Base-by-base conservation (phyloP, 768 basidiomycete genomes). In the Suillus brevipes region DNA sequence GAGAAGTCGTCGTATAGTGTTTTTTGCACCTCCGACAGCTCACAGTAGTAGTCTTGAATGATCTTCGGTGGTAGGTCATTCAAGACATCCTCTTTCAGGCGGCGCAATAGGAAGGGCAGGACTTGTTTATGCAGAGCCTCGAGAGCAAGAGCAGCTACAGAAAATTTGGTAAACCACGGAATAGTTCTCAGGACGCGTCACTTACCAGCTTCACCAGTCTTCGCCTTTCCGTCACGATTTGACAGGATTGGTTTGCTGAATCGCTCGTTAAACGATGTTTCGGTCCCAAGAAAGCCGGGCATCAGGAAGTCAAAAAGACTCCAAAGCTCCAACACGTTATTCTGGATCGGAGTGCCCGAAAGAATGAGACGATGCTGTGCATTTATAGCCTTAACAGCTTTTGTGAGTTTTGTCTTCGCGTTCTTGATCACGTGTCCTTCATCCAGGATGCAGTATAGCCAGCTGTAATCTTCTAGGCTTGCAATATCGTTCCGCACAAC, bases 341-440 rank as follows among this genome's bases (percentile, higher is more conserved):
- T 99, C 79, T 99, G 97, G 64, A 99, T 99, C 0, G 97, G 97
- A 7, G 97, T 99, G 43, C 97, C 97, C 0, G 95, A 97, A 3
- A 99, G 82, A 72, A 99, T 92, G 25, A 99, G 82, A 28, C 97
- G 89, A 78, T 99, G 97, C 64, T 95, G 90, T 1, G 97, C 94
- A 62, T 85, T 87, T 53, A 99, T 85, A 64, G 83, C 85, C 77
- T 99, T 99, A 71, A 99, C 93, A 1, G 97, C 95, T 75, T 95
- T 95, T 1, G 97, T 95, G 45, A 99, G 84, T 77, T 99, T 99
- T 28, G 97, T 98, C 79, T 97, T 98, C 43, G 94, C 91, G 73
- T 99, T 99, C 84, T 98, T 99, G 79, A 99, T 99, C 68, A 98
- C 88, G 77, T 99, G 97, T 0, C 97, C 97, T 79, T 99, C 97